phyloP scores from a whole-genome alignment of 1,284 basidiomycete species.

The Retiboletus fuscus region DNA sequence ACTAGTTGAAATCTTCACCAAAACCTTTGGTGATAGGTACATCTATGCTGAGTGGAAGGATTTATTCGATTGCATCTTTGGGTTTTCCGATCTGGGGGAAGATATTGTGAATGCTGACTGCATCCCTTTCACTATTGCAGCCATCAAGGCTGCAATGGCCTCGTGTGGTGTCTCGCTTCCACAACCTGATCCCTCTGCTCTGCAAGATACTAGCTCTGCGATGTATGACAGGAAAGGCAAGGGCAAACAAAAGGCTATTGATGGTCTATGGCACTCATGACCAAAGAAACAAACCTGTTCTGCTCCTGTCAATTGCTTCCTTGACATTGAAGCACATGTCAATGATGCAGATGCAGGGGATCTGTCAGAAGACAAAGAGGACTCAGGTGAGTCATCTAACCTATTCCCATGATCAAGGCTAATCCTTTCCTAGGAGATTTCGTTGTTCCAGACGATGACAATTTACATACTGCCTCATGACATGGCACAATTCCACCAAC shows the following conservation, averaged over 20 bases:
- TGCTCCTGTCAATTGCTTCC: not conserved
- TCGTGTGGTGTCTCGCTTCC: not conserved
- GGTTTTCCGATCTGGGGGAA: not conserved
- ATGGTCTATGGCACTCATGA: not conserved
- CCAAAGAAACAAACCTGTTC: not conserved
- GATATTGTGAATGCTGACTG: not conserved
- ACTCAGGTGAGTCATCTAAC: not conserved
- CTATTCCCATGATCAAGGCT: not conserved
- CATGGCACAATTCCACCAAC: not conserved
- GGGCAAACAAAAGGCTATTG: not conserved
- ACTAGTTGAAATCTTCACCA: not conserved
- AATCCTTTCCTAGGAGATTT: not conserved
- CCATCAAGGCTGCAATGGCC: not conserved
- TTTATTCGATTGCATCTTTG: not conserved
- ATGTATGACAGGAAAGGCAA: not conserved
- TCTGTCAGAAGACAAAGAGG: not conserved
- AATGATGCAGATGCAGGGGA: not conserved
- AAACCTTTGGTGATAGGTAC: not conserved
- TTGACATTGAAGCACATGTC: not conserved
- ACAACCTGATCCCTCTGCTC: not conserved
- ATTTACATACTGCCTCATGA: not conserved
- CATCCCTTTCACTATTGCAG: not conserved
- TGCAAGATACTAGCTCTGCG: too few relatives aligned
- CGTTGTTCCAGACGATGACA: not conserved
- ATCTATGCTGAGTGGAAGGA: not conserved